Conservation (phyloP, 1,139 yeast species). For the Geotrichum aggregatum region DNA sequence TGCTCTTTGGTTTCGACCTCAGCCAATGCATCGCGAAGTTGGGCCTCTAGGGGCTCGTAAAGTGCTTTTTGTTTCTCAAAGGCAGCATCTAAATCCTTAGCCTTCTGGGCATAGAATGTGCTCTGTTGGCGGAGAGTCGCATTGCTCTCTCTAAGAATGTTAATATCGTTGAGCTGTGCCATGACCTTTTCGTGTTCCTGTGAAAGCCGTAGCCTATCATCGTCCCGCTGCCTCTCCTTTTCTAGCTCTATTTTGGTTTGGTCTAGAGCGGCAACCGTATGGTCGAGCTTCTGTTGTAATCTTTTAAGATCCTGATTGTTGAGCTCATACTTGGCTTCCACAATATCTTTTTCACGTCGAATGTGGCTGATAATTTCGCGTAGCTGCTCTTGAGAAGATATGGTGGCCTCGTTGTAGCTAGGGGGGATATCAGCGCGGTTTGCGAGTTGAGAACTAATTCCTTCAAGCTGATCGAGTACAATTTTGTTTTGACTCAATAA, state of each 20-base stretch:
- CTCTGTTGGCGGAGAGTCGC: slow-evolving; percentile 58
- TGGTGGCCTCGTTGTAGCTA: slow-evolving; percentile 22
- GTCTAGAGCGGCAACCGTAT: slow-evolving; percentile 35
- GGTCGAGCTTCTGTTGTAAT: slow-evolving; percentile 41
- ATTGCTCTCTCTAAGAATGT: slow-evolving; percentile 70
- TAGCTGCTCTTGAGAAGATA: slow-evolving; percentile 38
- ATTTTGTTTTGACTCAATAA: slow-evolving; percentile 62
- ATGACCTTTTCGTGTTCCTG: slow-evolving; percentile 51
- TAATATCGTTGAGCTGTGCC: slow-evolving; percentile 63
- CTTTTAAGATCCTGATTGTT: slow-evolving; percentile 49
- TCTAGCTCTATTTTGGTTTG: slow-evolving; percentile 35
- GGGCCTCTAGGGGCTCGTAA: slow-evolving; percentile 39
- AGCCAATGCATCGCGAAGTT: slow-evolving; percentile 39
- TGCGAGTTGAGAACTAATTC: slow-evolving; percentile 29
- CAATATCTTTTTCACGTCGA: slow-evolving; percentile 72
- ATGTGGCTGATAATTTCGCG: slow-evolving; percentile 59
- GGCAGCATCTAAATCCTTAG: slow-evolving; percentile 38
- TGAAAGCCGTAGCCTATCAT: slow-evolving; percentile 33
- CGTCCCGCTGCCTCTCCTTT: slow-evolving; percentile 29
- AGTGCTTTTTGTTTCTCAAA: slow-evolving; percentile 36
- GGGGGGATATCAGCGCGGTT: slow-evolving; percentile 17
- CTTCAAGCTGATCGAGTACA: slow-evolving; percentile 66
- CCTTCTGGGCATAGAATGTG: slow-evolving; percentile 34
- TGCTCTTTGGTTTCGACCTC: slow-evolving; percentile 44
- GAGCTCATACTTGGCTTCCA: slow-evolving; percentile 55